Percentiles rank a stretch among this genome's conserved stretches.
Conservation (phyloP, 2,329 filamentous ascomycete species). For the Clarireedia monteithiana region DNA sequence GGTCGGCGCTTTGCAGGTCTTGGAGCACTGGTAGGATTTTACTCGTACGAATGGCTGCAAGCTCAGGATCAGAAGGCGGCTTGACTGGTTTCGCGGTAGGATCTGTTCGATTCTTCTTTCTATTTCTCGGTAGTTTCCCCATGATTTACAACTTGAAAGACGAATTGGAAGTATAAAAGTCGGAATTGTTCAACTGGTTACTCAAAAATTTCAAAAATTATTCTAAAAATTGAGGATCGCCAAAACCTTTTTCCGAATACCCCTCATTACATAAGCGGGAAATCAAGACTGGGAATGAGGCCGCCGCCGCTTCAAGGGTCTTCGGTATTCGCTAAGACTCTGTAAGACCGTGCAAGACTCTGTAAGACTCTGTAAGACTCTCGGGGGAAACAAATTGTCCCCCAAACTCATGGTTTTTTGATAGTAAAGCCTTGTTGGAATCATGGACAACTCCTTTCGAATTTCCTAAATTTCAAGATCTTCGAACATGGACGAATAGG, state of each 20-base stretch:
- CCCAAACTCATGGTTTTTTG: no score
- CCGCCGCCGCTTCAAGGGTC: no score
- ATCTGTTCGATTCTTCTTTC: constrained; percentile 43
- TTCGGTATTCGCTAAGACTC: no score
- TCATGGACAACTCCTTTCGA: no score
- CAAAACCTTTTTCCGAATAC: neutral
- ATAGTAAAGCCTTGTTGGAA: no score
- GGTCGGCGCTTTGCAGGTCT: constrained; percentile 50
- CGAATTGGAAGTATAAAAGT: neutral
- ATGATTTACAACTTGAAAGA: constrained; percentile 32
- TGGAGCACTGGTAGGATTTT: constrained; percentile 56
- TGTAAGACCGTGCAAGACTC: no score
- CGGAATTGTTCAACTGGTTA: neutral
- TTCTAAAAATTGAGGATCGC: neutral
- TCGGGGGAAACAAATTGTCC: no score
- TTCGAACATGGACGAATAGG: no score
- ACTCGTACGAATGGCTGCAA: constrained; percentile 53
- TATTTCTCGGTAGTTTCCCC: constrained; percentile 52
- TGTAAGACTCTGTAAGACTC: no score
- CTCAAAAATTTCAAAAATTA: neutral
- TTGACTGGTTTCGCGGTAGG: constrained; percentile 52
- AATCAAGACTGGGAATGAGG: no score
- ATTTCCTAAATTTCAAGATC: no score
- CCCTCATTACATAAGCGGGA: neutral
- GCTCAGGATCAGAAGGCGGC: constrained; percentile 54